Evolutionary conservation across 345 rosid genomes (phyloP).

Genomic region (Eutrema yunnanense): DNA sequence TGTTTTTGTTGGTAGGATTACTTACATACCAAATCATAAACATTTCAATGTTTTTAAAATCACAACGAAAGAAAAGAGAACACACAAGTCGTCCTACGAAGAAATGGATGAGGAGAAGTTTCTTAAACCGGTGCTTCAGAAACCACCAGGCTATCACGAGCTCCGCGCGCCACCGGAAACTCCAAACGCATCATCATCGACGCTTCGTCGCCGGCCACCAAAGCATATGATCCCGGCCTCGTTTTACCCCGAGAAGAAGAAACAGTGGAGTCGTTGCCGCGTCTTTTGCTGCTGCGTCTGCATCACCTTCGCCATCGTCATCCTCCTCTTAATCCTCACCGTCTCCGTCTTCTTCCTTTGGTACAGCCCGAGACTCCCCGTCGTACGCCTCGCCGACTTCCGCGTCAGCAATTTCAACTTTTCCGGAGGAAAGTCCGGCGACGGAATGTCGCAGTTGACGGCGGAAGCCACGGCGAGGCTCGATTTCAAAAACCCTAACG

Average conservation of each 20-base stretch:
- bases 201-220: constrained; percentile 22
- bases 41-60: not conserved
- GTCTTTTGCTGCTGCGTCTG: constrained; percentile 48
- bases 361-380: constrained; percentile 65
- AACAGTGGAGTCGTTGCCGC: constrained; percentile 39
- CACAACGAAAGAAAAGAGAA: not conserved
- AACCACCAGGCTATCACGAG: constrained; percentile 69
- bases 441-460: constrained; percentile 32
- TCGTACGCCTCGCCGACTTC: constrained; percentile 58
- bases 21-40: not conserved
- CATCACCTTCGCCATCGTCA: constrained; percentile 22
- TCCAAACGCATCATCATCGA: constrained; percentile 7
- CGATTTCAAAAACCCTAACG: constrained; percentile 62
- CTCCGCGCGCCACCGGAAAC: constrained; percentile 27
- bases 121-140: constrained; percentile 51
- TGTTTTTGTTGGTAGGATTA: constrained; percentile 11
- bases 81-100: not conserved
- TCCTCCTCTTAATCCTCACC: constrained; percentile 33
- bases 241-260: constrained; percentile 38
- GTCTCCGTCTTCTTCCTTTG: constrained; percentile 50
- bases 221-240: constrained; percentile 40
- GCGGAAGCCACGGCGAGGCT: constrained; percentile 41
- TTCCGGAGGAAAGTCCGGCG: constrained; percentile 37
- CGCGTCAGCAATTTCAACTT: constrained; percentile 37
- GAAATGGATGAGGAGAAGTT: constrained; percentile 37